These are phyloP conservation scores for Magnaporthales sp. DNA, from an alignment of 2,329 filamentous ascomycete species.

Conservation along the genomic window DNA sequence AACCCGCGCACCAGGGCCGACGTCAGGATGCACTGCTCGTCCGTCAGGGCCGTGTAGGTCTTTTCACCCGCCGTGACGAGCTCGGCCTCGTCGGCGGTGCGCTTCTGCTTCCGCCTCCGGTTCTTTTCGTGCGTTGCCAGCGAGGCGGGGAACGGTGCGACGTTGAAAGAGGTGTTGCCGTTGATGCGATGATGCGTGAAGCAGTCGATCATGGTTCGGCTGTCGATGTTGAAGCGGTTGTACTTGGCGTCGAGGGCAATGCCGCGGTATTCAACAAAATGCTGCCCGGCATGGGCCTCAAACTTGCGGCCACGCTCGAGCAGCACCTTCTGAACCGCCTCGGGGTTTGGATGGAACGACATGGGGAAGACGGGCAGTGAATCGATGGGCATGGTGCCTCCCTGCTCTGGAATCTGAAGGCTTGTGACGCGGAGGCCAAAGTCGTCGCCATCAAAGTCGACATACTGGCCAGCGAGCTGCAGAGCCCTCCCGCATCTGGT, in stretches of 20 bases:
- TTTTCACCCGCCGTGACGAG: conserved; percentile 8
- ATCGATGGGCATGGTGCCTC: conserved; percentile 28
- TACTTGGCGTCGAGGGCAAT: conserved; percentile 14
- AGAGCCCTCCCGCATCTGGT: conserved; percentile 18
- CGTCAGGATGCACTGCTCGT: conserved; percentile 12
- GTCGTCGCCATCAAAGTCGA: conserved; percentile 38
- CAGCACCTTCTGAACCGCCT: conserved; percentile 10
- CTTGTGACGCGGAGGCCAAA: conserved; percentile 31
- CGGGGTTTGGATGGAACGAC: conserved; percentile 26
- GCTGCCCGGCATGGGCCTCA: conserved; percentile 23
- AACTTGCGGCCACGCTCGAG: conserved; percentile 23
- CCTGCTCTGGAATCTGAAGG: conserved; percentile 26
- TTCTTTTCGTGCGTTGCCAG: conserved; percentile 4
- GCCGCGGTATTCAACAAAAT: conserved; percentile 25
- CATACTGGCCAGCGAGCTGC: conserved; percentile 25
- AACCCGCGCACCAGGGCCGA: conserved; percentile 15
- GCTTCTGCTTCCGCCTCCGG: conserved; percentile 11
- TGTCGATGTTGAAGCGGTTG: conserved; percentile 17
- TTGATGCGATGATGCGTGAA: conserved; percentile 22
- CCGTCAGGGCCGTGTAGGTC: conserved; percentile 9
- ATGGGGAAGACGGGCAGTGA: conserved; percentile 34
- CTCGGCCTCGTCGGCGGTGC: conserved; percentile 13
- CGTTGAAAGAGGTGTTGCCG: conserved; percentile 11
- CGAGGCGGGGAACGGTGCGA: conserved; percentile 4
- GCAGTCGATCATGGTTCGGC: conserved; percentile 28